Evolutionary conservation across 202 grass and related monocot species (phyloP), one percentile per base, ranked within the genome.

Genomic region (Musa balbisiana): DNA sequence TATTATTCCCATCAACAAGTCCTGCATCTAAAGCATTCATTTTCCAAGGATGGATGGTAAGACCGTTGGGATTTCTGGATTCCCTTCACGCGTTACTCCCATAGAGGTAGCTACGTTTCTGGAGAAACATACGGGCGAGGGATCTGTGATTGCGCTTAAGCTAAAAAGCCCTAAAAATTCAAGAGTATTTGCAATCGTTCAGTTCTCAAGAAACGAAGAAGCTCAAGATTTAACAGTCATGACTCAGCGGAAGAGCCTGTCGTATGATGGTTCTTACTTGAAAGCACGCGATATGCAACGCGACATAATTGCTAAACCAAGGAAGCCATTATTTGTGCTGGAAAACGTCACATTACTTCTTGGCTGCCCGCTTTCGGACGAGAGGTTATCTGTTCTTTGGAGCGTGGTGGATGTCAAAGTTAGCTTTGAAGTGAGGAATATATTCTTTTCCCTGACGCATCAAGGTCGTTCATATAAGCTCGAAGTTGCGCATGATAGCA

Each of bases 401-500:
- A 87, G 73, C 50, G 22, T 33, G 54, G 58, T 2, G 2, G 55
- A 68, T 63, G 88, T 92, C 26, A 71, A 24, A 10, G 86, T 84
- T 82, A 69, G 82, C 10, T 97, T 97, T 79, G 90, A 83, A 67
- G 76, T 92, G 87, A 91, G 82, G 82, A 97, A 85, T 71, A 89
- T 97, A 68, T 55, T 79, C 56, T 89, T 96, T 53, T 76, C 49
- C 49, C 74, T 92, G 11, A 54, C 33, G n/a, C 50, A 76, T 64
- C 68, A 43, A 1, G 29, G 3, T 51, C 75, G 8, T 11, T 43
- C 29, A 66, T 97, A 83, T 68, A 91, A 89, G 69, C 88, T 97
- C 73, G 86, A 97, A 75, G 84, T 97, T 82, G 90, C 90, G 50
- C 89, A 92, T 33, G 84, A 97, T 60, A 92, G 90, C 71, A 92